Base-by-base conservation (phyloP, 2,329 filamentous ascomycete species). In the Niveomyces coronatus region DNA sequence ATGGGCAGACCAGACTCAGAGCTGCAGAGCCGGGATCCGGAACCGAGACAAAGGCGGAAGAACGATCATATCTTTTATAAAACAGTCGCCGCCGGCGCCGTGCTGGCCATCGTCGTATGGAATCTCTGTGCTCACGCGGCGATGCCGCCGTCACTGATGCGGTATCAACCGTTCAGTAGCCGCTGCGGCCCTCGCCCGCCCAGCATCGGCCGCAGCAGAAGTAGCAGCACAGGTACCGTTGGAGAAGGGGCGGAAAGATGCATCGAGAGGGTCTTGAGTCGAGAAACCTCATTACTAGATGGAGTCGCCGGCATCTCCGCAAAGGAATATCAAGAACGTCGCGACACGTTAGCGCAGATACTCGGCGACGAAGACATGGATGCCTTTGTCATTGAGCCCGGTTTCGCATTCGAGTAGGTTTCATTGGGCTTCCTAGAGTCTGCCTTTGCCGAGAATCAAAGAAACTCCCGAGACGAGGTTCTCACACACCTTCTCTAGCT, bases 381-480 rank as follows among this genome's bases (percentile, higher is more conserved):
- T 51, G 75, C 72, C 0, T 80, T 80, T 45, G 59, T 77, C 2
- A 59, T 78, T 1, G 76, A 81, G 49, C 76, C 76, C 2, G 76
- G 76, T 3, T 79, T 77, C 48, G 76, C 73, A 0, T 79, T 79
- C 45, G 68, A 74, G 55, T 76, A 51, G 39, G 33, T 28, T 6
- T 20, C 11, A 13, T 34, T 10, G 6, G 3, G 15, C n/a, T 3
- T n/a, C 11, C n/a, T 2, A 11, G 7, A 7, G 22, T 7, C 22
- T 7, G 7, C 11, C 22, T 7, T 11, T 24, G 7, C 7, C 22
- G n/a, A n/a, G n/a, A n/a, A n/a, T n/a, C n/a, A n/a, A n/a, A n/a
- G n/a, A n/a, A n/a, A n/a, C n/a, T n/a, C n/a, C n/a, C n/a, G n/a
- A 18, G 23, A 24, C 5, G n/a, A 48, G 10, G 9, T 2, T 24